Percentiles rank a stretch among this genome's conserved stretches.
phyloP scores from a whole-genome alignment of 495 filamentous ascomycete genomes.

The Xylaria nigripes region DNA sequence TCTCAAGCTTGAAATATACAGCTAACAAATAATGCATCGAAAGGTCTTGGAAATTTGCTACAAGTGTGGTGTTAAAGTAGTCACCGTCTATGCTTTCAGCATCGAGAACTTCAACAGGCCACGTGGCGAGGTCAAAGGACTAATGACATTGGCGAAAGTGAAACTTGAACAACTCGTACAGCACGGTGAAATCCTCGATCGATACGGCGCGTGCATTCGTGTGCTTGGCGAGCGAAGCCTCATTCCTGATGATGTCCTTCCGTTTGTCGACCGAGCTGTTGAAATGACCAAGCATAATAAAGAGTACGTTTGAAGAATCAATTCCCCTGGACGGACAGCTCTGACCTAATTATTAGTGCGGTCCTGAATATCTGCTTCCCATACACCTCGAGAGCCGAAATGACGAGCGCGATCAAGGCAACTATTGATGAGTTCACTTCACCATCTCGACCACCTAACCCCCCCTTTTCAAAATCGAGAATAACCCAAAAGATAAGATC shows the following conservation, averaged over 20 bases:
- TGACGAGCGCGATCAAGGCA: conserved; percentile 78
- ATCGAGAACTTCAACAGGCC: conserved; percentile 98
- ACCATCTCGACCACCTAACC: conserved; percentile 50
- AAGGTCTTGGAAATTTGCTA: conserved; percentile 94
- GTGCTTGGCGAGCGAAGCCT: conserved; percentile 76
- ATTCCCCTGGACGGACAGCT: neutral
- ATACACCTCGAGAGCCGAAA: conserved; percentile 93
- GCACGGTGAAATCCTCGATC: conserved; percentile 86
- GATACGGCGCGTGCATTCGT: conserved; percentile 79
- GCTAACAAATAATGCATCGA: conserved; percentile 23
- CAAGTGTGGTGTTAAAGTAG: conserved; percentile 86
- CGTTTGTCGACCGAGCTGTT: conserved; percentile 74
- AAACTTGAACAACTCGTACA: conserved; percentile 85
- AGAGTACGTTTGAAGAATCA: conserved; percentile 38
- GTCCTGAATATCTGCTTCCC: conserved; percentile 95
- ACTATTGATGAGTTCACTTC: conserved; percentile 78
- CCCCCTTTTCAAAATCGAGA: conserved; percentile 75
- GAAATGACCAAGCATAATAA: conserved; percentile 77
- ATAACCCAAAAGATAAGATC: conserved; percentile 77
- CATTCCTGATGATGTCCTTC: conserved; percentile 75
- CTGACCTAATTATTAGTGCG: conserved; percentile 40
- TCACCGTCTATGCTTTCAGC: conserved; percentile 96
- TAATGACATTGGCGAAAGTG: conserved; percentile 97
- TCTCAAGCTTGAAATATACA: conserved; percentile 6
- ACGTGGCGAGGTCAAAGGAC: conserved; percentile 92